These are phyloP conservation scores for Cladosporium velox DNA, from an alignment of 2,329 filamentous ascomycete species.

Conservation along the genomic window DNA sequence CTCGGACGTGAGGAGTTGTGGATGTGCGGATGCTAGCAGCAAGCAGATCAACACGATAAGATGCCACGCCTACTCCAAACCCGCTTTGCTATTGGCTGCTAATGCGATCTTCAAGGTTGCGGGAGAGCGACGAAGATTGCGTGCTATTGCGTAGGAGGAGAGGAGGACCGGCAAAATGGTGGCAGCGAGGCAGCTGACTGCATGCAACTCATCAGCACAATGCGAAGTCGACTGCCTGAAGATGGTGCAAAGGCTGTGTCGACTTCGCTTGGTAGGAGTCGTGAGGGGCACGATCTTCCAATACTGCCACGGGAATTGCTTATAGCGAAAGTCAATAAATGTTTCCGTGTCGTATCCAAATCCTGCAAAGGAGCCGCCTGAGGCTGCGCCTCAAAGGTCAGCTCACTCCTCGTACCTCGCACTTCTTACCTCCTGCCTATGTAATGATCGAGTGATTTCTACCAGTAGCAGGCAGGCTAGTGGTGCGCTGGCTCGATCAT, in stretches of 20 bases:
- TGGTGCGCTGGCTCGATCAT: neutral
- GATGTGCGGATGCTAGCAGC: slow-evolving; percentile 6
- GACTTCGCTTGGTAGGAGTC: slow-evolving; percentile 3
- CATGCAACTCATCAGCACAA: neutral
- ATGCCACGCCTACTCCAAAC: neutral
- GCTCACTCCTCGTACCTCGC: neutral
- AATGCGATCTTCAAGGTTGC: neutral
- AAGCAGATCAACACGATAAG: neutral
- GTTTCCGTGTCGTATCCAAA: neutral
- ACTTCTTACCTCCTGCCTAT: neutral
- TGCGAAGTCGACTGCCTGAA: neutral
- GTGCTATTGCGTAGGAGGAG: slow-evolving; percentile 4
- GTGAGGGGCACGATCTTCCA: neutral
- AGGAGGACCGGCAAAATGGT: neutral
- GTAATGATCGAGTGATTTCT: neutral
- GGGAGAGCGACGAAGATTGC: slow-evolving; percentile 1
- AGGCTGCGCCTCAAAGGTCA: neutral
- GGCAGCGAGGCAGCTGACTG: slow-evolving; percentile 8
- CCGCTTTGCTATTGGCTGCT: slow-evolving; percentile 5
- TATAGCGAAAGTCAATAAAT: neutral
- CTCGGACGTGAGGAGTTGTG: neutral
- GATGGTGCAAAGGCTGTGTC: neutral
- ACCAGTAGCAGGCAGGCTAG: too few relatives aligned
- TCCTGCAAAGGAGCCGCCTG: neutral
- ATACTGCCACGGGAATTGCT: neutral